A percentile compares a stretch with the other conserved stretches of the same genome.
phyloP scores from a whole-genome alignment of 768 basidiomycete species.

The Porphyrellus cyaneotinctus region DNA sequence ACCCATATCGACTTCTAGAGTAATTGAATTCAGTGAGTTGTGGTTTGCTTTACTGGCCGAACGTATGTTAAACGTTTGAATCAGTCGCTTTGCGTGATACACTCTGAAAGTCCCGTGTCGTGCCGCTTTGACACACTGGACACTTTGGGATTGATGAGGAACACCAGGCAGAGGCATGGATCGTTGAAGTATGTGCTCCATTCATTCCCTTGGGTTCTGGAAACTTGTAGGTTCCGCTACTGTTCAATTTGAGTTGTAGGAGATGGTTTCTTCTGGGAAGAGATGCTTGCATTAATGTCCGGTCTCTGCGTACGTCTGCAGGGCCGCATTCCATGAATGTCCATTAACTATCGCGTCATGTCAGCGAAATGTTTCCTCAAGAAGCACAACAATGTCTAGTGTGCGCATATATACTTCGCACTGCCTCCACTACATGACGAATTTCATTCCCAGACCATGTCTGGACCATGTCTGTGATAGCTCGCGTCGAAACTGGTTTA shows the following conservation, averaged over 20 bases:
- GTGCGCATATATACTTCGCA: slow-evolving; percentile 35
- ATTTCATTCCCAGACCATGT: slow-evolving; percentile 45
- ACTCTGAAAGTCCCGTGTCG: slow-evolving; percentile 30
- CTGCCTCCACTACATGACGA: slow-evolving; percentile 5
- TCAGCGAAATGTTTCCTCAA: slow-evolving; percentile 33
- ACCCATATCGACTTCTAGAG: slow-evolving; percentile 72
- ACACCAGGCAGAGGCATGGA: slow-evolving; percentile 81
- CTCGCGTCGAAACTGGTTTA: slow-evolving; percentile 36
- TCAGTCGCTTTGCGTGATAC: slow-evolving; percentile 64
- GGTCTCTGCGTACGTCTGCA: slow-evolving; percentile 46
- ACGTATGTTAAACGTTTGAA: background rate
- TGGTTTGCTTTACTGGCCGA: background rate
- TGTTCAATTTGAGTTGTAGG: slow-evolving; percentile 73
- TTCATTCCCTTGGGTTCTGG: slow-evolving; percentile 9
- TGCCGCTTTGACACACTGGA: slow-evolving; percentile 65
- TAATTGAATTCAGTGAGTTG: slow-evolving; percentile 38
- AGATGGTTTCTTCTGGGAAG: slow-evolving; percentile 11
- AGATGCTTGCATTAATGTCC: slow-evolving; percentile 18
- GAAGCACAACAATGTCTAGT: slow-evolving; percentile 69
- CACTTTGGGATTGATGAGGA: slow-evolving; percentile 70
- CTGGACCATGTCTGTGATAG: slow-evolving; percentile 56
- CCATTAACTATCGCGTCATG: slow-evolving; percentile 5
- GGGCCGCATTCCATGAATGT: slow-evolving; percentile 44
- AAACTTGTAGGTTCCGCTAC: slow-evolving; percentile 59
- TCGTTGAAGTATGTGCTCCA: slow-evolving; percentile 53